Evolutionary conservation across 1,284 basidiomycete genomes (phyloP).

Genomic region (Macrocystidia cucumis): DNA sequence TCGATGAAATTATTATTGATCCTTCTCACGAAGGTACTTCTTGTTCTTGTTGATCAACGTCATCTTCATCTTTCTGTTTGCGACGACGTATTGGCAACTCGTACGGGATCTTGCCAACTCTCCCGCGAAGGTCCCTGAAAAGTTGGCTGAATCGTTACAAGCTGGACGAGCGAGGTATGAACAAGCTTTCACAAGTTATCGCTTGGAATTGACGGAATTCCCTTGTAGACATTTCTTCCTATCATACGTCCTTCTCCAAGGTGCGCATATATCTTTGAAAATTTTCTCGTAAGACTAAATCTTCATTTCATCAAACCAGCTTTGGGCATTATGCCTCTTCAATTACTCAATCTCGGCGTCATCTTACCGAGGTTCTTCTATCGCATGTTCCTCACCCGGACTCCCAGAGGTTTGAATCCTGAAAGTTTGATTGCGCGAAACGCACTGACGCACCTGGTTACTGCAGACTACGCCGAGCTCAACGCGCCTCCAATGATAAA

Average conservation of each 20-base stretch:
- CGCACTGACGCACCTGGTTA: slow-evolving; percentile 7
- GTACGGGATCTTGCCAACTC: slow-evolving; percentile 83
- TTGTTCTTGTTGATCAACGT: slow-evolving; percentile 92
- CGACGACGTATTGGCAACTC: slow-evolving; percentile 86
- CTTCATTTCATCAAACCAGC: slow-evolving; percentile 33
- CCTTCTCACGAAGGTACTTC: slow-evolving; percentile 61
- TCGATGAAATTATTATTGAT: slow-evolving; percentile 3
- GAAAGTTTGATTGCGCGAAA: no score
- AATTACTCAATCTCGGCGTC: slow-evolving; percentile 85
- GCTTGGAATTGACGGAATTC: slow-evolving; percentile 13
- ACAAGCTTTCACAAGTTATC: slow-evolving; percentile 16
- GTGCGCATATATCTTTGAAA: slow-evolving; percentile 23
- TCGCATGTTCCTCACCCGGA: slow-evolving; percentile 69
- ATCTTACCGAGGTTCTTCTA: slow-evolving; percentile 71
- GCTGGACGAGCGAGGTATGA: slow-evolving; percentile 67
- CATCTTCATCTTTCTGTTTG: slow-evolving; percentile 91
- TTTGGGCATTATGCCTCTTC: slow-evolving; percentile 90
- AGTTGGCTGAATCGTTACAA: slow-evolving; percentile 76
- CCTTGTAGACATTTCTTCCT: slow-evolving; percentile 80
- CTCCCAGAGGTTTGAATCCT: slow-evolving; percentile 71
- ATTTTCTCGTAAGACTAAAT: slow-evolving; percentile 1
- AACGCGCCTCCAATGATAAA: slow-evolving; percentile 97
- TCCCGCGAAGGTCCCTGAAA: slow-evolving; percentile 84
- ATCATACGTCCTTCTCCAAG: slow-evolving; percentile 92
- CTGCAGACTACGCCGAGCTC: slow-evolving; percentile 85